Evolutionary conservation across 169 alveolate species (phyloP).

Genomic region (Babesia caballi): DNA sequence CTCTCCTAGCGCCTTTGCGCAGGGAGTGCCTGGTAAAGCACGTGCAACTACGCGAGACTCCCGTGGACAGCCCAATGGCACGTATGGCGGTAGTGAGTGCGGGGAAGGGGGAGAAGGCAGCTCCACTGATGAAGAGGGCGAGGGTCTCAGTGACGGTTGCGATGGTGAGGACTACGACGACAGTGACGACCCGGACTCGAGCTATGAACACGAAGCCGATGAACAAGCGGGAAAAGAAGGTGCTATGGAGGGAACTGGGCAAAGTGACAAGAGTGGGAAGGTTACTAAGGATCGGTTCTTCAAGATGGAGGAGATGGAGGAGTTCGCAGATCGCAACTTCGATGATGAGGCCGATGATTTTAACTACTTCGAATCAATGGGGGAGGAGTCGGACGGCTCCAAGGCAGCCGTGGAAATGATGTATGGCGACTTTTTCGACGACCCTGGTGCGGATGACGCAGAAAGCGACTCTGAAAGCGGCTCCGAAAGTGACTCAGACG

Average conservation of each 20-base stretch:
- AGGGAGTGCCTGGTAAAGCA: no score
- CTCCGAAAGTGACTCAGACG: no score
- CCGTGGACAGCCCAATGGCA: no score
- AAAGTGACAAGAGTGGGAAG: no score
- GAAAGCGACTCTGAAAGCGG: conserved; percentile 11
- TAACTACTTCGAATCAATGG: conserved; percentile 62
- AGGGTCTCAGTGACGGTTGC: background rate
- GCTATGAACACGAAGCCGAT: background rate
- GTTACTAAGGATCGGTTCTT: conserved; percentile 38
- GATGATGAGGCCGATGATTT: conserved; percentile 45
- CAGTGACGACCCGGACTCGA: conserved; percentile 22
- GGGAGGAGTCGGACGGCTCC: conserved; percentile 65
- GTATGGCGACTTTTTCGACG: conserved; percentile 57
- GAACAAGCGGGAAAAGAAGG: conserved; percentile 10
- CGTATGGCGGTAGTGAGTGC: background rate
- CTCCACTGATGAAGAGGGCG: background rate
- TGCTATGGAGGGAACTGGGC: background rate
- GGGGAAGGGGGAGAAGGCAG: background rate
- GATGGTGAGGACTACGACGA: conserved; percentile 21
- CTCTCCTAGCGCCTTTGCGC: no score
- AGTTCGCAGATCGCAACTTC: conserved; percentile 43
- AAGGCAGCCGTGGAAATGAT: conserved; percentile 62
- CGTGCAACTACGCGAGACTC: background rate
- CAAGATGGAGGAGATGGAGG: conserved; percentile 64
- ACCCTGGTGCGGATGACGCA: conserved; percentile 29